Conservation (phyloP, 1,284 basidiomycete species). For the Polyporus tsugae region DNA sequence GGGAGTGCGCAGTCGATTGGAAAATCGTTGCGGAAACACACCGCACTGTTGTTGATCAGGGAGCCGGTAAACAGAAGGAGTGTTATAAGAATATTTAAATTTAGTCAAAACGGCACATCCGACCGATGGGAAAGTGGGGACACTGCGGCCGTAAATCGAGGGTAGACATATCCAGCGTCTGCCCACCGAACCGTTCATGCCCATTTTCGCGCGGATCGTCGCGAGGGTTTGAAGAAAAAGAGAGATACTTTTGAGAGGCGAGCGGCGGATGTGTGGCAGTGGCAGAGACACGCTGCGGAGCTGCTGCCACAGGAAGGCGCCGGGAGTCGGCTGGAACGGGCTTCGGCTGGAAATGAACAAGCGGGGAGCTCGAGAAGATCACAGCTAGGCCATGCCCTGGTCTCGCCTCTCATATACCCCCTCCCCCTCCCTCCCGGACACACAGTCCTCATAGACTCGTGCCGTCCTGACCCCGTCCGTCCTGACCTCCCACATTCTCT, state of each 20-base stretch:
- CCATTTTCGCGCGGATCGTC: background rate
- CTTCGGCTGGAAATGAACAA: background rate
- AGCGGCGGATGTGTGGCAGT: background rate
- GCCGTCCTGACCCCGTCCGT: constrained; percentile 21
- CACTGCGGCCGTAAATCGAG: background rate
- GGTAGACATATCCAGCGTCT: background rate
- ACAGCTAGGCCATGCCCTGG: constrained; percentile 5
- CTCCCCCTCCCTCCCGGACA: constrained; percentile 5
- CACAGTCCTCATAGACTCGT: constrained; percentile 7
- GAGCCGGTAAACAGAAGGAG: background rate
- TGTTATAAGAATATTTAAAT: background rate
- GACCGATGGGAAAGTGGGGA: constrained; percentile 1
- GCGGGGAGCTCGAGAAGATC: constrained; percentile 16
- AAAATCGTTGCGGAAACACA: background rate
- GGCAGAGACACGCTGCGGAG: no score
- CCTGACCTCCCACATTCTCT: constrained; percentile 29
- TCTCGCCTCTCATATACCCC: background rate
- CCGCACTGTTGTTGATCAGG: background rate
- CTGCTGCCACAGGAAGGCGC: background rate
- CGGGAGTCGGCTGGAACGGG: background rate
- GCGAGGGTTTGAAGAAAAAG: background rate
- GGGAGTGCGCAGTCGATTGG: constrained; percentile 2
- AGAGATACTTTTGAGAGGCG: background rate
- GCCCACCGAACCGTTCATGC: background rate
- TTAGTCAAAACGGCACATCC: background rate